phyloP scores from a whole-genome alignment of 75 land plant species.

The Picea sitchensis region DNA sequence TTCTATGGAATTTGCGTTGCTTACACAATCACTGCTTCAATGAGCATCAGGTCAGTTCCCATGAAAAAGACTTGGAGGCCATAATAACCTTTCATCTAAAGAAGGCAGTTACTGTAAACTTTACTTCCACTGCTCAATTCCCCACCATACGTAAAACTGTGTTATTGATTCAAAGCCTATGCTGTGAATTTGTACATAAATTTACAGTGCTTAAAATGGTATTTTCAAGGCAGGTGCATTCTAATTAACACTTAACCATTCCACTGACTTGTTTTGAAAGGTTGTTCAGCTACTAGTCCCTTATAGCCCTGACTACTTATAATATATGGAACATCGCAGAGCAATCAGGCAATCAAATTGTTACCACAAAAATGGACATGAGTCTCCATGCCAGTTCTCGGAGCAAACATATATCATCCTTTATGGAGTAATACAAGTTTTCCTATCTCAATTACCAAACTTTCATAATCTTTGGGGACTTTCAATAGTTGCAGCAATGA shows the following conservation, averaged over 20 bases:
- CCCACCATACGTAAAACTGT: no score
- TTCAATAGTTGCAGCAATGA: slow-evolving; percentile 26
- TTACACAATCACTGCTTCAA: slow-evolving; percentile 53
- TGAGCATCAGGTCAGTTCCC: slow-evolving; percentile 51
- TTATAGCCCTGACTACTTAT: no score
- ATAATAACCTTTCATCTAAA: background rate
- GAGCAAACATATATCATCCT: slow-evolving; percentile 14
- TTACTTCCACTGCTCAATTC: no score
- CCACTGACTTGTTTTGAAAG: no score
- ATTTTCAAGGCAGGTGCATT: no score
- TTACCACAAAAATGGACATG: slow-evolving; percentile 24
- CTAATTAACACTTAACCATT: no score
- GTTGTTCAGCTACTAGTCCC: no score
- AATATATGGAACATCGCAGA: no score
- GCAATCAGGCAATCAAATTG: slow-evolving; percentile 26
- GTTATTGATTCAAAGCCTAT: no score
- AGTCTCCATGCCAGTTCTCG: slow-evolving; percentile 13
- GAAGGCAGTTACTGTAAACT: background rate
- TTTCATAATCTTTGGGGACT: slow-evolving; percentile 26
- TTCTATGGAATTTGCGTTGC: slow-evolving; percentile 47
- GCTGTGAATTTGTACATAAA: background rate
- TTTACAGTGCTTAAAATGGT: no score
- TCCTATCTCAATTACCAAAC: slow-evolving; percentile 25
- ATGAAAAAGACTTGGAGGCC: background rate
- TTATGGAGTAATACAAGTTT: slow-evolving; percentile 20